Evolutionary conservation across 2,329 filamentous ascomycete species (phyloP), one percentile per base, ranked within the genome.

Genomic region (Cercospora sp.): DNA sequence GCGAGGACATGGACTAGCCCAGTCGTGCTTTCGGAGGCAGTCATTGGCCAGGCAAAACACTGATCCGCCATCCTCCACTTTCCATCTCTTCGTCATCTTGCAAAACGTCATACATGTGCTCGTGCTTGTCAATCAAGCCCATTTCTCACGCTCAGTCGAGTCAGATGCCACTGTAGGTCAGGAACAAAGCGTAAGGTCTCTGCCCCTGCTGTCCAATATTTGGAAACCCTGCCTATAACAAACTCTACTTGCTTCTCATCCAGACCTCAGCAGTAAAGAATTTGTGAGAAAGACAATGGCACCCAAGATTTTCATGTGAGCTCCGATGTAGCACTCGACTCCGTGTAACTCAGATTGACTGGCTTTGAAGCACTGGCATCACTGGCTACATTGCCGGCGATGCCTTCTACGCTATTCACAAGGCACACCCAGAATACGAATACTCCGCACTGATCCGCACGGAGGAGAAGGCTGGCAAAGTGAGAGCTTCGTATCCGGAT

Each of bases 401-500:
- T 71, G 79, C 79, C 1, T 75, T 85, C 4, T 79, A 81, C 69
- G 77, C 77, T 1, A 77, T 86, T 13, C 73, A 81, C 64, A 75
- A 81, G 57, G 78, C 81, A 16, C 82, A 85, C 63, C 84, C 84
- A 2, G 83, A 86, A 36, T 84, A 82, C 53, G 79, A 83, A 48
- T 82, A 84, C 70, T 81, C 83, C 1, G 81, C 79, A 5, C 75
- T 86, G 0, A 82, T 86, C 13, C 80, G 85, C n/a, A 82, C 83
- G 66, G 79, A 81, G 65, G 82, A 83, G 60, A 84, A 82, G 73
- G 84, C 82, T 16, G 80, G 81, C 33, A 75, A 77, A 64, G 78
- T 86, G 13, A 73, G 69, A 26, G 59, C 69, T 10, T 57, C 65
- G 5, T 73, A 72, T 23, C 78, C 80, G 8, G 76, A 79, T 48